Conservation (phyloP, 169 alveolate genomes). For the Miamiensis avidus region DNA sequence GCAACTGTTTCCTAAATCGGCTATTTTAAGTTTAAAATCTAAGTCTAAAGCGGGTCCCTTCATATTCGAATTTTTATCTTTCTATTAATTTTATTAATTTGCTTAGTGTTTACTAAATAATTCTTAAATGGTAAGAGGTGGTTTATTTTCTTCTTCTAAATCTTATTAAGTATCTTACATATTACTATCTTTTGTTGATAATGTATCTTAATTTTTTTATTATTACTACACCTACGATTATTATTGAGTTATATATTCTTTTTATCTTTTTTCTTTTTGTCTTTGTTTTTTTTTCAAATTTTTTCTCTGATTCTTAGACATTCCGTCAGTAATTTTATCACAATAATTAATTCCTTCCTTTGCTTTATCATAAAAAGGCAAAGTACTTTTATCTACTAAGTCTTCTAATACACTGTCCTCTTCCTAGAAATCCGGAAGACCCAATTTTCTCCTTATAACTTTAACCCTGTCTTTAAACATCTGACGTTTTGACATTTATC, state of each 20-base stretch:
- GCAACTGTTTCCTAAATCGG: conserved; percentile 98
- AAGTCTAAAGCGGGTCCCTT: conserved; percentile 67
- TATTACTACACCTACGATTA: background rate
- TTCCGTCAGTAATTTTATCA: background rate
- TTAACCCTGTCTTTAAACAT: conserved; percentile 31
- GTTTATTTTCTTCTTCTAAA: background rate
- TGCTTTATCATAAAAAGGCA: conserved; percentile 23
- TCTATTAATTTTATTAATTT: background rate
- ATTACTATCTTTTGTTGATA: conserved; percentile 2
- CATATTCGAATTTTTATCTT: conserved; percentile 20
- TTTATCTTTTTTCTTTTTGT: conserved; percentile 19
- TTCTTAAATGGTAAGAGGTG: background rate
- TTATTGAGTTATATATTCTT: conserved; percentile 1
- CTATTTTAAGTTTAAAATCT: conserved; percentile 83
- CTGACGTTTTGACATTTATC: conserved; percentile 26
- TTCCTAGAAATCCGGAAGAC: conserved; percentile 1
- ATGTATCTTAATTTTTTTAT: background rate
- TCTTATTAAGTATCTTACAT: background rate
- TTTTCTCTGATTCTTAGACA: conserved; percentile 4
- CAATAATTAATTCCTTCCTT: conserved; percentile 17
- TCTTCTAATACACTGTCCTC: conserved; percentile 5
- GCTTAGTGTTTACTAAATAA: conserved; percentile 1
- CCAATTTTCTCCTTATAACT: conserved; percentile 30
- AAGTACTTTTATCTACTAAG: conserved; percentile 3
- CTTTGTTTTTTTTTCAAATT: conserved; percentile 5